These are phyloP conservation scores for Herpetomonas tarakana DNA, from an alignment of 208 protist genomes.

Conservation along the genomic window DNA sequence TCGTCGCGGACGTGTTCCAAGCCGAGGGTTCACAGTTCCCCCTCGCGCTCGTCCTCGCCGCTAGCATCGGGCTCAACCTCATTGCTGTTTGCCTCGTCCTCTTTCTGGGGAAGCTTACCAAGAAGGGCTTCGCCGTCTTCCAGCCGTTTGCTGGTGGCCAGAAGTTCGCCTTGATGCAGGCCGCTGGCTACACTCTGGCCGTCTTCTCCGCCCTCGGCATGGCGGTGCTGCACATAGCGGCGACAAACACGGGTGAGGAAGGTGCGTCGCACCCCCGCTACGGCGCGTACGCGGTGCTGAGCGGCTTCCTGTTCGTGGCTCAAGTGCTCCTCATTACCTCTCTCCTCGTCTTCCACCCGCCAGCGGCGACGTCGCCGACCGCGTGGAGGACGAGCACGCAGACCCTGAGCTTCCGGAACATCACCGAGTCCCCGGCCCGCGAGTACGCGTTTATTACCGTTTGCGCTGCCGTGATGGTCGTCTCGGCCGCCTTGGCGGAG, in stretches of 20 bases:
- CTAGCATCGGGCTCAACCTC: slow-evolving; percentile 33
- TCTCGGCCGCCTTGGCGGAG: slow-evolving; percentile 37
- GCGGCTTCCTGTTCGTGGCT: slow-evolving; percentile 31
- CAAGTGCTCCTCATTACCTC: slow-evolving; percentile 55
- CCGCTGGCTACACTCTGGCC: slow-evolving; percentile 38
- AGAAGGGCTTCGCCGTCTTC: slow-evolving; percentile 48
- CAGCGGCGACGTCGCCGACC: background rate
- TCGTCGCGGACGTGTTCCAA: slow-evolving; percentile 75
- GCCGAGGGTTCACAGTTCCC: slow-evolving; percentile 30
- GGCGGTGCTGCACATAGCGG: slow-evolving; percentile 27
- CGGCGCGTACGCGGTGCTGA: slow-evolving; percentile 52
- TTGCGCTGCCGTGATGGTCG: slow-evolving; percentile 29
- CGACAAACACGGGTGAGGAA: background rate
- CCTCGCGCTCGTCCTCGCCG: slow-evolving; percentile 24
- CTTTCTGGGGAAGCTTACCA: slow-evolving; percentile 35
- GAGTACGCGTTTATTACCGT: slow-evolving; percentile 32
- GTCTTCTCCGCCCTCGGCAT: slow-evolving; percentile 27
- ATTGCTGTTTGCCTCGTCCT: slow-evolving; percentile 26
- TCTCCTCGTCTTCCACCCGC: slow-evolving; percentile 52
- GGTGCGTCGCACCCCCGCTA: slow-evolving; percentile 24
- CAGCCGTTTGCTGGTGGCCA: slow-evolving; percentile 68
- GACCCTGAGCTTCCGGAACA: background rate
- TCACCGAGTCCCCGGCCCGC: slow-evolving; percentile 6
- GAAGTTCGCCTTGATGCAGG: slow-evolving; percentile 67
- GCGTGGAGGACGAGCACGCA: background rate